phyloP scores from a whole-genome alignment of 2,329 filamentous ascomycete genomes.

The Pseudocercospora eumusae region DNA sequence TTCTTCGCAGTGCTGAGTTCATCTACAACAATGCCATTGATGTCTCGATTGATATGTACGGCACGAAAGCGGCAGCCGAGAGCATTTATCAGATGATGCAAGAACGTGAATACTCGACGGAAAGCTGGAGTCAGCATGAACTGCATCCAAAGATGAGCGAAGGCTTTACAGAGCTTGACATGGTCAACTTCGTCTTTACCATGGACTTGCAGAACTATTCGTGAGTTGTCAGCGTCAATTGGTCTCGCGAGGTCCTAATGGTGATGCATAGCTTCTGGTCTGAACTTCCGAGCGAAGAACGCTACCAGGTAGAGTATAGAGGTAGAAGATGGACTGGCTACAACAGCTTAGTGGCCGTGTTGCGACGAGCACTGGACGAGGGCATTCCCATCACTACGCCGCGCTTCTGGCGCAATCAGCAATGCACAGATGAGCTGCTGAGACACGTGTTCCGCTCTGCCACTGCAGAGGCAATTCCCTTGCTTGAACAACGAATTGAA shows the following conservation, averaged over 20 bases:
- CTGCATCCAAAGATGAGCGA: constrained; percentile 70
- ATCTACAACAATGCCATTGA: constrained; percentile 93
- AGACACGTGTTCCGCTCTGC: constrained; percentile 80
- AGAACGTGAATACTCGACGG: constrained; percentile 76
- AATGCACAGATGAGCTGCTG: constrained; percentile 71
- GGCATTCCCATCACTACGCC: constrained; percentile 87
- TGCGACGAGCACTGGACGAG: constrained; percentile 87
- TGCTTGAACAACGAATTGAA: constrained; percentile 73
- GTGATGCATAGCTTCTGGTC: constrained; percentile 76
- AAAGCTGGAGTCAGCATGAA: constrained; percentile 84
- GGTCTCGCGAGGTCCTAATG: constrained; percentile 8
- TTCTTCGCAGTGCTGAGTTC: constrained; percentile 78
- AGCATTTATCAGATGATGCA: constrained; percentile 81
- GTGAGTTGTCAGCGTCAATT: constrained; percentile 17
- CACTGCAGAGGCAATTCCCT: constrained; percentile 82
- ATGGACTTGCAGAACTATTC: constrained; percentile 96
- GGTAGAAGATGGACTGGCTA: constrained; percentile 89
- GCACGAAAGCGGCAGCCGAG: constrained; percentile 78
- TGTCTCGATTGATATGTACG: constrained; percentile 80
- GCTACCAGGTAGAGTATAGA: constrained; percentile 80
- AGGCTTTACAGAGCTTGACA: constrained; percentile 36
- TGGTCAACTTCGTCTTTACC: constrained; percentile 87
- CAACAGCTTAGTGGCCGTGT: constrained; percentile 84
- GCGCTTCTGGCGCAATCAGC: constrained; percentile 67
- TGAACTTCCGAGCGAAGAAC: constrained; percentile 64